Evolutionary conservation across 106 monocot genomes (phyloP).

Genomic region (Allium cepa): DNA sequence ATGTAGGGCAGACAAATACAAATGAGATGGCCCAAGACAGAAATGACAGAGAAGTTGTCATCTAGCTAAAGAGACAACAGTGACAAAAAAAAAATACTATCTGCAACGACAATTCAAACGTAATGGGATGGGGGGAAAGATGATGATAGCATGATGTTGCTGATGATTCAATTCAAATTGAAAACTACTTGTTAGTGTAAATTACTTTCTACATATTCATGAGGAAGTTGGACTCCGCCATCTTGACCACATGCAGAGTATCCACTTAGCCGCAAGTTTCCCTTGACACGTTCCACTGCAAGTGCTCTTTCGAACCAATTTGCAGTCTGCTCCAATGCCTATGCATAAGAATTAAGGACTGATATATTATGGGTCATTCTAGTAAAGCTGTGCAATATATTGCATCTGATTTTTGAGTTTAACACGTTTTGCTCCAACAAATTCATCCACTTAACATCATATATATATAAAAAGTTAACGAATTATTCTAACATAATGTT

Average conservation of each 20-base stretch:
- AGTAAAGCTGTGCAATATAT: background rate
- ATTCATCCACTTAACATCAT: too few species aligned
- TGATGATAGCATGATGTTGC: too few species aligned
- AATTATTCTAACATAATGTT: too few species aligned
- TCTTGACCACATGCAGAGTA: constrained; percentile 99
- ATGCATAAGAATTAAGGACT: background rate
- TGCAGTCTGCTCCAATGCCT: constrained; percentile 91
- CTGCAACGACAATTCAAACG: too few species aligned
- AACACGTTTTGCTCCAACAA: background rate
- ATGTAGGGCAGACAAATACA: constrained; percentile 1
- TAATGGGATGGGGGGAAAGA: too few species aligned
- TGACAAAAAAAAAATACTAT: too few species aligned
- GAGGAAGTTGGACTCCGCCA: constrained; percentile 97
- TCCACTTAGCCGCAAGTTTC: constrained; percentile 89
- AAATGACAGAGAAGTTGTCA: background rate
- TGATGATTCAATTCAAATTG: background rate
- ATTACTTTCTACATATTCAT: constrained; percentile 87
- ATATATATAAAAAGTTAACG: background rate
- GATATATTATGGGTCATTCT: background rate
- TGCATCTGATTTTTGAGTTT: background rate
- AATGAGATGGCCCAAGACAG: background rate
- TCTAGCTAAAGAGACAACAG: background rate
- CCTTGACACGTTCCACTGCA: constrained; percentile 92
- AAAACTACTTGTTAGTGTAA: background rate
- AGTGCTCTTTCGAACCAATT: constrained; percentile 87